These are phyloP conservation scores for Sclerotinia sclerotiorum DNA, from an alignment of 2,329 filamentous ascomycete genomes.

Conservation along the genomic window DNA sequence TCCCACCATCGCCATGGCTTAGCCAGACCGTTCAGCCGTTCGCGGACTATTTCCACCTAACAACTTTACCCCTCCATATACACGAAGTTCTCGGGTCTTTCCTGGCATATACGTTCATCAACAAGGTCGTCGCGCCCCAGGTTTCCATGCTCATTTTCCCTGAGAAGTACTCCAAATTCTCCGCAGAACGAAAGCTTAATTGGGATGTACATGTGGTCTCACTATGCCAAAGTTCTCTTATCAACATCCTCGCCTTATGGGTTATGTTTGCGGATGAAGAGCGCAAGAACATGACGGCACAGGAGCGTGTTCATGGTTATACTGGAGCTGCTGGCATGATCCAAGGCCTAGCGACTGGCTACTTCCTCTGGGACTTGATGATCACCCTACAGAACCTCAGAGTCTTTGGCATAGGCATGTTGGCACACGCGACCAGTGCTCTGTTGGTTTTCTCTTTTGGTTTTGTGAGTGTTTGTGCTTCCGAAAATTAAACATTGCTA, in stretches of 20 bases:
- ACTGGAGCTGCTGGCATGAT: conserved; percentile 70
- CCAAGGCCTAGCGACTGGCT: conserved; percentile 74
- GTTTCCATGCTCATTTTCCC: conserved; percentile 64
- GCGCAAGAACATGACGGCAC: conserved; percentile 62
- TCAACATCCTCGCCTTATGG: conserved; percentile 73
- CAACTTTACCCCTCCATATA: conserved; percentile 70
- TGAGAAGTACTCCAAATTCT: conserved; percentile 60
- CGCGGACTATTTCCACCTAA: conserved; percentile 60
- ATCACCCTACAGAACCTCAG: conserved; percentile 66
- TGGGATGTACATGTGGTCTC: conserved; percentile 87
- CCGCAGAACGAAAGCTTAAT: conserved; percentile 64
- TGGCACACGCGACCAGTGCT: conserved; percentile 75
- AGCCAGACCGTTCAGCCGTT: conserved; percentile 58
- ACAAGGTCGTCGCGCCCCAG: conserved; percentile 64
- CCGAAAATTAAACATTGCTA: not conserved
- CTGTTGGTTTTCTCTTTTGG: conserved; percentile 73
- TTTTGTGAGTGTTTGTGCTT: conserved; percentile 60
- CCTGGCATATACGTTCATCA: conserved; percentile 67
- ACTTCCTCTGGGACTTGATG: conserved; percentile 80
- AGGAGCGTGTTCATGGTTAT: conserved; percentile 75
- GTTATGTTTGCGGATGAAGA: conserved; percentile 69
- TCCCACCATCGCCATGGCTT: conserved; percentile 57
- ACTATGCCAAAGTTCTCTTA: conserved; percentile 72
- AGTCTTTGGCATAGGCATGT: conserved; percentile 59
- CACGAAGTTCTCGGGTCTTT: conserved; percentile 72